Percentiles rank a stretch among this genome's conserved stretches.
These are phyloP conservation scores for Canna indica DNA, from an alignment of 176 grass and related monocot genomes.

Conservation along the genomic window DNA sequence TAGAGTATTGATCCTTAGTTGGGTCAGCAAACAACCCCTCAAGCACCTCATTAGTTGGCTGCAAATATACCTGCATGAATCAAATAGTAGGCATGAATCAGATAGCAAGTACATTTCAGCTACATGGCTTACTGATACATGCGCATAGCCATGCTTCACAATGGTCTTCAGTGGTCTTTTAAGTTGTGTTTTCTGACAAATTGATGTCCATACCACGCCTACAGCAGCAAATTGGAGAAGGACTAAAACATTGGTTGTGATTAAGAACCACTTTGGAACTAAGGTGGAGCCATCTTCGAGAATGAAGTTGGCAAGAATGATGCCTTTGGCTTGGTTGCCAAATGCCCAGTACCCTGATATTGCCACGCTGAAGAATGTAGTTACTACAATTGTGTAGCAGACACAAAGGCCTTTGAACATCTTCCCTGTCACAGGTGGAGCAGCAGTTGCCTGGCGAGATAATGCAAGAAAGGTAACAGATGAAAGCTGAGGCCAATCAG, in stretches of 20 bases:
- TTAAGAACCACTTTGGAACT: conserved; percentile 52
- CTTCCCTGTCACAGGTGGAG: conserved; percentile 72
- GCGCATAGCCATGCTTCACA: no score
- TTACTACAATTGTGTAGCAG: conserved; percentile 61
- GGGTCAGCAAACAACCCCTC: conserved; percentile 57
- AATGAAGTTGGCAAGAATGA: conserved; percentile 62
- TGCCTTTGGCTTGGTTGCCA: conserved; percentile 53
- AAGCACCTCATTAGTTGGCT: conserved; percentile 81
- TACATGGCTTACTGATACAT: no score
- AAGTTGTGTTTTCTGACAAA: no score
- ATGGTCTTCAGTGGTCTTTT: no score
- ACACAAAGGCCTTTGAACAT: conserved; percentile 86
- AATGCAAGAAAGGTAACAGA: background rate
- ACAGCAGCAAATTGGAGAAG: conserved; percentile 74
- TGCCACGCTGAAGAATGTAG: conserved; percentile 80
- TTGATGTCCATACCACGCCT: conserved; percentile 31
- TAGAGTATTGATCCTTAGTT: conserved; percentile 45
- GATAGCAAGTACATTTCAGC: background rate
- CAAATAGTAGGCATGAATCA: background rate
- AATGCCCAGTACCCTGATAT: conserved; percentile 94
- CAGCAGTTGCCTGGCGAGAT: conserved; percentile 53
- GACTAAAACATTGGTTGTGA: conserved; percentile 59
- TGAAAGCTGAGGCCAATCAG: background rate
- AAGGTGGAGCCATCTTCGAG: conserved; percentile 32
- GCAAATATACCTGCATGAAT: conserved; percentile 56